These are phyloP conservation scores for Ophiorrhiza pumila DNA, from an alignment of 257 asterid genomes.

Conservation along the genomic window DNA sequence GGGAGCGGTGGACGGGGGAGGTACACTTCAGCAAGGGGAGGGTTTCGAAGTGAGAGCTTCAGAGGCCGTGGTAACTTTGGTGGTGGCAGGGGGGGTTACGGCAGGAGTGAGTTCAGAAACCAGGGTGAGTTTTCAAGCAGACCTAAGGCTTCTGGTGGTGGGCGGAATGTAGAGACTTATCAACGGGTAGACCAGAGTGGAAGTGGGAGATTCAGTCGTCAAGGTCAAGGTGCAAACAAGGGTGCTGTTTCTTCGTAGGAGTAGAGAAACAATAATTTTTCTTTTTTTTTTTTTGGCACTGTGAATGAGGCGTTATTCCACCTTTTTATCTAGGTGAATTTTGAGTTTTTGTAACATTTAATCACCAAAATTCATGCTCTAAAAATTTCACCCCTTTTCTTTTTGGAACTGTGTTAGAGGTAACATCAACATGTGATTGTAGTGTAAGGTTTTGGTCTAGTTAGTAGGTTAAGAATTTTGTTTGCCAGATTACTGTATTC, in stretches of 20 bases:
- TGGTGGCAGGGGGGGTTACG: slow-evolving; percentile 48
- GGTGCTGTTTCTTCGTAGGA: slow-evolving; percentile 15
- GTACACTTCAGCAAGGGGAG: slow-evolving; percentile 51
- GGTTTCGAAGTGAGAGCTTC: slow-evolving; percentile 54
- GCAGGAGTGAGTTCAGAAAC: slow-evolving; percentile 57
- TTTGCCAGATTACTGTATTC: slow-evolving; percentile 1
- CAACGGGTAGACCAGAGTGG: slow-evolving; percentile 25
- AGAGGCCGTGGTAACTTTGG: slow-evolving; percentile 57
- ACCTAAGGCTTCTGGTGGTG: slow-evolving; percentile 21
- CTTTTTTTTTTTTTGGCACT: background rate
- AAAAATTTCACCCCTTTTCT: background rate
- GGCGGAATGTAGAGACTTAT: slow-evolving; percentile 22
- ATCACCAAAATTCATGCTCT: background rate
- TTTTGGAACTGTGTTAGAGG: background rate
- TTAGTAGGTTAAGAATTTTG: background rate
- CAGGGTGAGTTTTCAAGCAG: slow-evolving; percentile 29
- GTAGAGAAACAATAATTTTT: background rate
- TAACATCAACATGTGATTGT: background rate
- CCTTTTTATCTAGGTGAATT: background rate
- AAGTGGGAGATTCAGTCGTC: slow-evolving; percentile 20
- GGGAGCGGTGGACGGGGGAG: slow-evolving; percentile 55
- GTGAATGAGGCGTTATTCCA: slow-evolving; percentile 1
- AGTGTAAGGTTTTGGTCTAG: background rate
- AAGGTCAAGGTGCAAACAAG: slow-evolving; percentile 26
- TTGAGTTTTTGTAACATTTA: background rate